Conservation (phyloP, 192 early-diverging fungal species). For the Lunasporangiospora selenospora region DNA sequence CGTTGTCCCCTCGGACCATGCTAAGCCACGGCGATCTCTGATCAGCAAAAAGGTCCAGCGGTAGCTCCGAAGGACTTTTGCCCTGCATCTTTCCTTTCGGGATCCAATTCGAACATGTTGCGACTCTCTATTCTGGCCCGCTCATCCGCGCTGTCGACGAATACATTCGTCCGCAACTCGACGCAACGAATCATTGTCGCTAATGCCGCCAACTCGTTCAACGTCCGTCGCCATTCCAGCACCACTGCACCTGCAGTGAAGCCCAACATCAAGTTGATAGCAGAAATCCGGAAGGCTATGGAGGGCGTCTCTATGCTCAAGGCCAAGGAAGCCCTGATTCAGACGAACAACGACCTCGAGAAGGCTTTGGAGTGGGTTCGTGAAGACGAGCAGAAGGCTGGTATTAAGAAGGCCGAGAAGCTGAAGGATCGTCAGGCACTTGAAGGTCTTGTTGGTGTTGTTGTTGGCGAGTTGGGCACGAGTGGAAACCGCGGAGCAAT, state of each 20-base stretch:
- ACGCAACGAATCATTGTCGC: too few relatives aligned
- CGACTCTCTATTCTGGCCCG: too few relatives aligned
- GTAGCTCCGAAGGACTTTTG: too few relatives aligned
- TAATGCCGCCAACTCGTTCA: too few relatives aligned
- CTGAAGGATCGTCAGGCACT: constrained; percentile 76
- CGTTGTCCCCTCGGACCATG: too few relatives aligned
- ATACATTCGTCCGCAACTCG: too few relatives aligned
- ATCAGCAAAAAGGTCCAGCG: too few relatives aligned
- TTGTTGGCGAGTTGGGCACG: constrained; percentile 57
- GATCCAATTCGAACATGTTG: too few relatives aligned
- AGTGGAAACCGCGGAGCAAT: constrained; percentile 62
- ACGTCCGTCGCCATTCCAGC: constrained; percentile 20
- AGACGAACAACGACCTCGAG: constrained; percentile 73
- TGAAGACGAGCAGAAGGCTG: constrained; percentile 71
- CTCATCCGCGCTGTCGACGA: too few relatives aligned
- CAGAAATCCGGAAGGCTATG: constrained; percentile 49
- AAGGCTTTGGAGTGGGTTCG: constrained; percentile 84
- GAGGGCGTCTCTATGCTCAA: constrained; percentile 70
- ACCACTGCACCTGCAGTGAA: constrained; percentile 31
- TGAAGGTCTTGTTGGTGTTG: constrained; percentile 81
- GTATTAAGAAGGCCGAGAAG: constrained; percentile 83
- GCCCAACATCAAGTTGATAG: constrained; percentile 48
- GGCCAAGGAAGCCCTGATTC: constrained; percentile 85
- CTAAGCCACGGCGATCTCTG: too few relatives aligned
- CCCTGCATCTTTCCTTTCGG: too few relatives aligned